Conservation (phyloP, 2,329 filamentous ascomycete species). For the Macrophomina pseudophaseolina region DNA sequence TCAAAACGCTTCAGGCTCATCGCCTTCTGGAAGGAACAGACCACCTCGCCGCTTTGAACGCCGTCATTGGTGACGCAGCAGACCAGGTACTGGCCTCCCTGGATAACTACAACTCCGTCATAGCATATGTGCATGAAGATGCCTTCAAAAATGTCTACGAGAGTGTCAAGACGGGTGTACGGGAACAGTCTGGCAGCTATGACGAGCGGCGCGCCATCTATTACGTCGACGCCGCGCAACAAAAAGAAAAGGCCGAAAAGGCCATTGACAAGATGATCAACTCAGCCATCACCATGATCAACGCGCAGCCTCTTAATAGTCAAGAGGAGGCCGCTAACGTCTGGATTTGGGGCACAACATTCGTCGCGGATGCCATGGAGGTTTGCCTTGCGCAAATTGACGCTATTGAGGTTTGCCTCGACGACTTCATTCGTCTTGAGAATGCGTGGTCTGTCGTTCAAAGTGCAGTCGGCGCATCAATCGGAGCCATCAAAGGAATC, state of each 20-base stretch:
- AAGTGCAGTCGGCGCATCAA: slow-evolving; percentile 46
- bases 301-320: slow-evolving; percentile 43
- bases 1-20: slow-evolving; percentile 53
- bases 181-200: slow-evolving; percentile 21
- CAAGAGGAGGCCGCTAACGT: slow-evolving; percentile 51
- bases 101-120: slow-evolving; percentile 52
- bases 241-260: slow-evolving; percentile 52
- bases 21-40: slow-evolving; percentile 52
- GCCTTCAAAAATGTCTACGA: slow-evolving; percentile 54
- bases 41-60: slow-evolving; percentile 50
- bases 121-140: slow-evolving; percentile 54
- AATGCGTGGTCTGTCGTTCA: slow-evolving; percentile 52
- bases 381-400: slow-evolving; percentile 49
- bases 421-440: slow-evolving; percentile 54
- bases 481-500: slow-evolving; percentile 51
- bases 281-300: slow-evolving; percentile 50
- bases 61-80: slow-evolving; percentile 49
- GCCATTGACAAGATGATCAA: slow-evolving; percentile 54
- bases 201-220: slow-evolving; percentile 41
- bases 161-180: slow-evolving; percentile 42
- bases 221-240: slow-evolving; percentile 52
- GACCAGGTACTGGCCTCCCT: slow-evolving; percentile 51
- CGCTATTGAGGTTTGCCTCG: slow-evolving; percentile 45
- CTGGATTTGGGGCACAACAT: slow-evolving; percentile 52
- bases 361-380: slow-evolving; percentile 52